Percentiles rank a stretch among this genome's conserved stretches.
Conservation (phyloP, 2,329 filamentous ascomycete species). For the Trichoderma oligosporum region DNA sequence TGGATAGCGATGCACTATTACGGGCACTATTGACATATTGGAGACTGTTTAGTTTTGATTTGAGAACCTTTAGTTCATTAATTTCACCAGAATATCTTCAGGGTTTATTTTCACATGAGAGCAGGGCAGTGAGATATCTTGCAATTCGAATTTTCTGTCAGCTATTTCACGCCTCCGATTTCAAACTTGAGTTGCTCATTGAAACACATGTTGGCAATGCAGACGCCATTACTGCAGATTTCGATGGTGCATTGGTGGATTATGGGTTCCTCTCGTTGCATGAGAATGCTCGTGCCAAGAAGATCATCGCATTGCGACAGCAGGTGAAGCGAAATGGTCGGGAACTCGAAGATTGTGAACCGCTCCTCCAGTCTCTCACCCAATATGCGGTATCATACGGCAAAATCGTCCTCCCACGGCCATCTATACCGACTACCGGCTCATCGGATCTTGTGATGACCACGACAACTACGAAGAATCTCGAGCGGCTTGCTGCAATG, state of each 20-base stretch:
- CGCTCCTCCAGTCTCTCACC: slow-evolving; percentile 47
- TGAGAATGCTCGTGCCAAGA: slow-evolving; percentile 52
- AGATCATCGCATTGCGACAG: slow-evolving; percentile 41
- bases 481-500: slow-evolving; percentile 63
- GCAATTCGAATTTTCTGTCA: slow-evolving; percentile 77
- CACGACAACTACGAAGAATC: slow-evolving; percentile 66
- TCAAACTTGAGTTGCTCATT: slow-evolving; percentile 69
- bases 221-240: slow-evolving; percentile 61
- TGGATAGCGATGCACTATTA: slow-evolving; percentile 27
- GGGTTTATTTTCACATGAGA: slow-evolving; percentile 59
- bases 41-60: slow-evolving; percentile 75
- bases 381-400: slow-evolving; percentile 62
- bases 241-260: slow-evolving; percentile 74
- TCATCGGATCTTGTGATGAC: slow-evolving; percentile 62
- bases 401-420: slow-evolving; percentile 62
- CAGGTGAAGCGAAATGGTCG: slow-evolving; percentile 30
- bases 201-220: slow-evolving; percentile 58
- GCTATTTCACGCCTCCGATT: slow-evolving; percentile 75
- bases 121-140: slow-evolving; percentile 67
- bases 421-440: slow-evolving; percentile 46
- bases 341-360: slow-evolving; percentile 15
- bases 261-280: slow-evolving; percentile 67
- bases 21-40: slow-evolving; percentile 53
- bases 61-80: slow-evolving; percentile 60
- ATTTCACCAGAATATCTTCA: slow-evolving; percentile 67